phyloP scores from a whole-genome alignment of 2,329 filamentous ascomycete species.

The Colletotrichum ledebouriae region DNA sequence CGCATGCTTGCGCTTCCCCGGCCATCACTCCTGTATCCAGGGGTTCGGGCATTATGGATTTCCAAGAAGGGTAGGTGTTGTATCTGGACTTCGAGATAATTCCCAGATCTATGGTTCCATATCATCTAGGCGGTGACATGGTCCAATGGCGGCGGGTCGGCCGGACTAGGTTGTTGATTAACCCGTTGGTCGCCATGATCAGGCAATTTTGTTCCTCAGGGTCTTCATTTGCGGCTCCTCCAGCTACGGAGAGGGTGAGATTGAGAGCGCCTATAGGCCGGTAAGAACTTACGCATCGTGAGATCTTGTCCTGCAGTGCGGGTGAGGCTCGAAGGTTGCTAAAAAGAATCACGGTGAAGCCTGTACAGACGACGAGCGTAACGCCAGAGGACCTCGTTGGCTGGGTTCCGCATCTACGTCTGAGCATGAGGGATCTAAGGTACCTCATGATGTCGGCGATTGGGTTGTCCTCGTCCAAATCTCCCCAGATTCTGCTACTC shows the following conservation, averaged over 20 bases:
- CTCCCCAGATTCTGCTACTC: constrained; percentile 17
- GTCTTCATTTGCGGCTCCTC: constrained; percentile 15
- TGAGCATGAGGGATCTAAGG: neutral
- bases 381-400: constrained; percentile 24
- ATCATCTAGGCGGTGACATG: neutral
- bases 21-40: neutral
- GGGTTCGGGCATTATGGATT: constrained; percentile 7
- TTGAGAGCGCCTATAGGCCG: constrained; percentile 24
- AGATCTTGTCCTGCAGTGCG: constrained; percentile 26
- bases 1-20: constrained; percentile 8
- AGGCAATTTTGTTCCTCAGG: constrained; percentile 28
- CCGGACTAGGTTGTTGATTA: constrained; percentile 21
- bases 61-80: neutral
- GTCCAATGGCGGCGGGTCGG: constrained; percentile 16
- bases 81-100: neutral
- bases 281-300: constrained; percentile 30
- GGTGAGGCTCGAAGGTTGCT: neutral
- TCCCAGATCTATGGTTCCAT: constrained; percentile 28
- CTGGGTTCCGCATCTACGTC: neutral
- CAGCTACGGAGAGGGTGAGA: constrained; percentile 32
- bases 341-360: constrained; percentile 3
- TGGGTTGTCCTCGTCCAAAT: constrained; percentile 1
- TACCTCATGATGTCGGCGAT: constrained; percentile 6
- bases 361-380: constrained; percentile 27
- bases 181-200: constrained; percentile 15